phyloP scores from a whole-genome alignment of 371 early-diverging fungal genomes.

The Cladochytrium tenue region DNA sequence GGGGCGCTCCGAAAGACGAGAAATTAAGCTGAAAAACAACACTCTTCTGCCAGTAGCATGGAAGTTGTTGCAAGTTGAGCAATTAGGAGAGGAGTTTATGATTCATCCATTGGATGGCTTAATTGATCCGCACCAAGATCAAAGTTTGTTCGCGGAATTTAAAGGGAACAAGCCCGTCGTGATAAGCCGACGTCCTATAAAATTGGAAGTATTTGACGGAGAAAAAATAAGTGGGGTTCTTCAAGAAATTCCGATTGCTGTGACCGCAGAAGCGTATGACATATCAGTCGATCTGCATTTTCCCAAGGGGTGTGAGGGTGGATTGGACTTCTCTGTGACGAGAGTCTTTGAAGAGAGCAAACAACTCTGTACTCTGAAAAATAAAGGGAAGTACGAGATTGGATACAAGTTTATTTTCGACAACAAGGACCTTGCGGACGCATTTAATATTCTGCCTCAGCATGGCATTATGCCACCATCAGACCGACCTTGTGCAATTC shows the following conservation, averaged over 20 bases:
- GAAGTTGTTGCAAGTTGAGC: slow-evolving; percentile 54
- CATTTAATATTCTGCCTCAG: slow-evolving; percentile 46
- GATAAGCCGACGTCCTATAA: slow-evolving; percentile 44
- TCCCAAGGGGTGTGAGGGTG: slow-evolving; percentile 59
- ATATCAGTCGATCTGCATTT: slow-evolving; percentile 59
- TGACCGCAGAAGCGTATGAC: slow-evolving; percentile 64
- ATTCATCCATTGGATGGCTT: slow-evolving; percentile 51
- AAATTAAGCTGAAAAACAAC: slow-evolving; percentile 51
- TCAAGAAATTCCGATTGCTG: slow-evolving; percentile 47
- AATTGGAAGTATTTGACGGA: slow-evolving; percentile 53
- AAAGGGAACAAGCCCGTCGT: slow-evolving; percentile 44
- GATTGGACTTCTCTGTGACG: slow-evolving; percentile 57
- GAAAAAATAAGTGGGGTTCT: slow-evolving; percentile 51
- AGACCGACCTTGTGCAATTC: slow-evolving; percentile 55
- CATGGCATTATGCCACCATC: slow-evolving; percentile 57
- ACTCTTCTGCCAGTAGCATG: slow-evolving; percentile 51
- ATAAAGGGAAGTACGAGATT: slow-evolving; percentile 57
- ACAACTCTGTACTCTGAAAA: slow-evolving; percentile 52
- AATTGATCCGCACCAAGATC: slow-evolving; percentile 44
- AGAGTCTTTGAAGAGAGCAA: slow-evolving; percentile 59
- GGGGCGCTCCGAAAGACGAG: slow-evolving; percentile 46
- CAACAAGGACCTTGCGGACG: slow-evolving; percentile 38
- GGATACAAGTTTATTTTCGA: slow-evolving; percentile 56
- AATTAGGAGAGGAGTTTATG: slow-evolving; percentile 57
- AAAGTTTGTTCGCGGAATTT: slow-evolving; percentile 47